Evolutionary conservation across 1,284 basidiomycete species (phyloP).

Genomic region (Phlebopus sp.): DNA sequence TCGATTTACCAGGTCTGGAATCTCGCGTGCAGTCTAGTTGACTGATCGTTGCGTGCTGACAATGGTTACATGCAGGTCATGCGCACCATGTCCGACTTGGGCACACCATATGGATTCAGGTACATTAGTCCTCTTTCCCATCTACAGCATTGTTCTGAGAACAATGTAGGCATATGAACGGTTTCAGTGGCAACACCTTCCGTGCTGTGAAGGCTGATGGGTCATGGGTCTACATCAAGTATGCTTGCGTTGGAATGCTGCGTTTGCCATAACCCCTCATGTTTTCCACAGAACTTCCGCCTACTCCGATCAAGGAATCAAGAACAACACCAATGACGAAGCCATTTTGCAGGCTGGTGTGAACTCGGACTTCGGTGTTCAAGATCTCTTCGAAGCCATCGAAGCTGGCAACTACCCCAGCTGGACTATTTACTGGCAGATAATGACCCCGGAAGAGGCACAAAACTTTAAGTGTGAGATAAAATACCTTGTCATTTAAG

Average conservation of each 20-base stretch:
- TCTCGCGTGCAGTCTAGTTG: neutral
- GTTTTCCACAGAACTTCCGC: constrained; percentile 11
- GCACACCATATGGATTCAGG: constrained; percentile 24
- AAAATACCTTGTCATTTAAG: neutral
- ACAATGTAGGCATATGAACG: constrained; percentile 16
- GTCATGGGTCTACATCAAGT: constrained; percentile 25
- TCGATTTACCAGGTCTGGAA: constrained; percentile 39
- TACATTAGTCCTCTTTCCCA: neutral
- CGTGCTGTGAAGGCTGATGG: constrained; percentile 12
- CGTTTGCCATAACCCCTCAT: neutral
- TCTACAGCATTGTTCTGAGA: neutral
- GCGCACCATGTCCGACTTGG: constrained; percentile 32
- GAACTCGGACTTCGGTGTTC: constrained; percentile 38
- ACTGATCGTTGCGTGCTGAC: constrained; percentile 2
- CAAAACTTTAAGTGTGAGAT: constrained; percentile 26
- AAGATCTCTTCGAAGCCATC: constrained; percentile 38
- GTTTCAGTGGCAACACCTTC: constrained; percentile 21
- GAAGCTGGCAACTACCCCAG: constrained; percentile 34
- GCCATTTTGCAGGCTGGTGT: constrained; percentile 32
- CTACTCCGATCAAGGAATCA: constrained; percentile 19
- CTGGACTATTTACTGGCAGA: constrained; percentile 35
- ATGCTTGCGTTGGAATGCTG: neutral
- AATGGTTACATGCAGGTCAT: constrained; percentile 30
- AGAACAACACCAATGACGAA: constrained; percentile 33
- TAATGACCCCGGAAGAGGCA: constrained; percentile 36